Evolutionary conservation across 2,329 filamentous ascomycete species (phyloP).

Genomic region (Penicillium sp.): DNA sequence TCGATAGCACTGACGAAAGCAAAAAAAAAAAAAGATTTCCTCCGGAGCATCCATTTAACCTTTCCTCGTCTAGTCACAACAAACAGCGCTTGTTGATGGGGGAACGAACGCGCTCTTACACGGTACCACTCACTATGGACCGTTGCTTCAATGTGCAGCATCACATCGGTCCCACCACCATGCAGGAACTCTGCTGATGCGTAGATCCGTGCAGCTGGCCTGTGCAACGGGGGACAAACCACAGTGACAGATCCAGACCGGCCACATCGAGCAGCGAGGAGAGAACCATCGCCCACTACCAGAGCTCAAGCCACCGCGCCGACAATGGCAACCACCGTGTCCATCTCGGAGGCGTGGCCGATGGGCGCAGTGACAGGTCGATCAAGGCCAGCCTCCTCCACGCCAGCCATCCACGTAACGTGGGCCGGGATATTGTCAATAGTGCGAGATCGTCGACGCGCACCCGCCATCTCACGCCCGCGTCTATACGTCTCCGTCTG

Average conservation of each 20-base stretch:
- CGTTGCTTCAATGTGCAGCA: slow-evolving; percentile 17
- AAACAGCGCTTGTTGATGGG: slow-evolving; percentile 23
- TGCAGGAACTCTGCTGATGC: slow-evolving; percentile 14
- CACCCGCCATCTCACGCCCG: too few species aligned
- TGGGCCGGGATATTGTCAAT: slow-evolving; percentile 18
- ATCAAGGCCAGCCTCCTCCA: not conserved
- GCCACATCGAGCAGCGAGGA: not conserved
- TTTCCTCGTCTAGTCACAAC: too few species aligned
- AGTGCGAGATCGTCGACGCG: slow-evolving; percentile 4
- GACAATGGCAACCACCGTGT: not conserved
- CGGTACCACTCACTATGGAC: too few species aligned
- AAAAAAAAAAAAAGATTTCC: not conserved
- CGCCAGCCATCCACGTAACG: slow-evolving; percentile 10
- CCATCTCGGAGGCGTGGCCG: too few species aligned
- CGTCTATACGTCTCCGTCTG: too few species aligned
- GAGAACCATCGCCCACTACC: not conserved
- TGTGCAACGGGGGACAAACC: slow-evolving; percentile 19
- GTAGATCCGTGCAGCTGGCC: slow-evolving; percentile 16
- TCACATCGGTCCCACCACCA: slow-evolving; percentile 13
- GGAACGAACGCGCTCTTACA: too few species aligned
- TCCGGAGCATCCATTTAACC: too few species aligned
- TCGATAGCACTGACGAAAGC: too few species aligned
- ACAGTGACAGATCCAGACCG: slow-evolving; percentile 17
- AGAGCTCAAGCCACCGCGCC: not conserved
- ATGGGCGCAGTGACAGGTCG: slow-evolving; percentile 9